Evolutionary conservation across 2,329 filamentous ascomycete species (phyloP), one percentile per base, ranked within the genome.

Genomic region (Byssothecium circinans): DNA sequence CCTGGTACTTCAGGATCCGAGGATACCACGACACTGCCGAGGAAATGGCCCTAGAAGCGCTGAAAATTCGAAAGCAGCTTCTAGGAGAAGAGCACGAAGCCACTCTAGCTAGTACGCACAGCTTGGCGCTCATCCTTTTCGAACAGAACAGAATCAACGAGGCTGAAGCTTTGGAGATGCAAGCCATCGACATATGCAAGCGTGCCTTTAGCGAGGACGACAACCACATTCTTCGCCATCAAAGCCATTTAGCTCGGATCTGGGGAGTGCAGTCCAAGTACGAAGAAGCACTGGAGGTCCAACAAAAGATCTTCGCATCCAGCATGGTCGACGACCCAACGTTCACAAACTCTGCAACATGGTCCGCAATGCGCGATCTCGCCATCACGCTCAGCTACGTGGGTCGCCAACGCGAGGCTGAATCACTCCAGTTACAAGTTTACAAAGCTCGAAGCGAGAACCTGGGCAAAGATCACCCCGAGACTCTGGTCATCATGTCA

Each of bases 341-440:
- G 15, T 35, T 15, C 12, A 17, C 33, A 7, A 40, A 41, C 32
- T 41, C 47, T 20, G 47, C 14, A 32, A 49, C 47, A 29, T 49
- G 47, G 47, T 37, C 41, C 34, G 47, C 39, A 11, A 50, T 50
- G 47, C 42, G 47, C 23, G 47, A 50, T 40, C 43, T 50, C 12
- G 47, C 47, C 20, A 33, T 50, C 14, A 42, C 47, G 12, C 35
- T 37, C 15, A 42, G 38, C 27, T 50, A 38, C 33, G 33, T 45
- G 25, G 27, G 29, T 33, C 42, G 39, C 14, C 18, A 39, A 20
- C 25, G 19, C 27, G 43, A 50, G 36, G 47, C 47, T 12, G 32
- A 45, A 30, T 32, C 33, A 34, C 23, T 50, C 18, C 47, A 50
- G 27, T 20, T 23, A 34, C 23, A 19, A 17, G 47, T 46, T 22